Evolutionary conservation across 2,329 filamentous ascomycete genomes (phyloP).

Genomic region (Pestalotiopsis sp.): DNA sequence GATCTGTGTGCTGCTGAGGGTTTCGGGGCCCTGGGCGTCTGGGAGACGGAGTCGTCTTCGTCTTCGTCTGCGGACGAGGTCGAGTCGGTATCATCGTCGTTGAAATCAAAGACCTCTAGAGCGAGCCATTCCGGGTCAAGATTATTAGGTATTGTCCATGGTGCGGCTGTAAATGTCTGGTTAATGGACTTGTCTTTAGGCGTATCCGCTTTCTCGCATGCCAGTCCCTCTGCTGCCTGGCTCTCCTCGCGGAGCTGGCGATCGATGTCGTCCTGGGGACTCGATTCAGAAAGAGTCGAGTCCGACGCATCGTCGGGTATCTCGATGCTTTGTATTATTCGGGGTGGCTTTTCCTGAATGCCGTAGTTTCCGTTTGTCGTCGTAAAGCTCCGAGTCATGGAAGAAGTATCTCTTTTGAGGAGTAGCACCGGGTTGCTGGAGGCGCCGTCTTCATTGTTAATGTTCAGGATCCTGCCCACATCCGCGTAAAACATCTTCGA

Average conservation of each 20-base stretch:
- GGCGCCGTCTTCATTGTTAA: conserved; percentile 60
- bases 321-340: conserved; percentile 16
- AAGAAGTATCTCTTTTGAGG: conserved; percentile 69
- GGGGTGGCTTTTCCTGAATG: conserved; percentile 25
- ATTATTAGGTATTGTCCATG: conserved; percentile 69
- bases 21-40: conserved; percentile 2
- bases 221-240: conserved; percentile 16
- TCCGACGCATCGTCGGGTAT: conserved; percentile 21
- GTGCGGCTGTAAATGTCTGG: not conserved
- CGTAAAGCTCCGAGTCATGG: not conserved
- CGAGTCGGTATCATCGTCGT: conserved; percentile 38
- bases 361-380: not conserved
- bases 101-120: conserved; percentile 78
- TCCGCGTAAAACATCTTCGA: conserved; percentile 94
- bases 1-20: conserved; percentile 20
- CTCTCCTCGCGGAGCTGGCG: conserved; percentile 46
- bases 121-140: conserved; percentile 91
- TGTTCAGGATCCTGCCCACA: conserved; percentile 86
- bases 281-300: conserved; percentile 26
- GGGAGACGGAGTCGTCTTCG: conserved; percentile 13
- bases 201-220: not conserved
- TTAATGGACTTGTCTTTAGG: not conserved
- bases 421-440: conserved; percentile 75
- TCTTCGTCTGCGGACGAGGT: conserved; percentile 28
- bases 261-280: conserved; percentile 48